Conservation (phyloP, 1,284 basidiomycete species). For the Baeospora myosura region DNA sequence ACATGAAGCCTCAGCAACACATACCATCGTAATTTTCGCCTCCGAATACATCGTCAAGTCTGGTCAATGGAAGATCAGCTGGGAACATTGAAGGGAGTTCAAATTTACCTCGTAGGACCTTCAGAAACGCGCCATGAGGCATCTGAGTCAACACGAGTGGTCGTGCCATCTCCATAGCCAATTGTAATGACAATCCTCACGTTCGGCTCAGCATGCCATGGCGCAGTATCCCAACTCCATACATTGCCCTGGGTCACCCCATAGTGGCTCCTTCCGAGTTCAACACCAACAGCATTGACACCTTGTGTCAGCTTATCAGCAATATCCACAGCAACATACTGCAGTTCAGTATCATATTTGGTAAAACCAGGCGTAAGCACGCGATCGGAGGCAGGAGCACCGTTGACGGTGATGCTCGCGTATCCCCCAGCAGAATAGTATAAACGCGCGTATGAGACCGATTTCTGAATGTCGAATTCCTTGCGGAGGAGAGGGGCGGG, state of each 20-base stretch:
- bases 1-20: background rate
- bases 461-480: slow-evolving; percentile 3
- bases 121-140: slow-evolving; percentile 18
- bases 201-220: slow-evolving; percentile 22
- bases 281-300: slow-evolving; percentile 18
- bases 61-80: no score
- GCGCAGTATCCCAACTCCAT: slow-evolving; percentile 21
- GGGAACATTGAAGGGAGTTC: no score
- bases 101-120: slow-evolving; percentile 20
- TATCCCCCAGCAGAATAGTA: slow-evolving; percentile 24
- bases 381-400: slow-evolving; percentile 18
- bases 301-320: slow-evolving; percentile 11
- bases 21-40: slow-evolving; percentile 23
- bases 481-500: background rate
- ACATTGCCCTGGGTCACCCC: slow-evolving; percentile 22
- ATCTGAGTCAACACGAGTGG: slow-evolving; percentile 14
- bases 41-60: slow-evolving; percentile 22
- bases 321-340: slow-evolving; percentile 21
- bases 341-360: slow-evolving; percentile 20
- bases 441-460: slow-evolving; percentile 18
- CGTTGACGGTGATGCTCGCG: slow-evolving; percentile 20
- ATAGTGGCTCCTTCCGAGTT: slow-evolving; percentile 22
- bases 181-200: slow-evolving; percentile 18
- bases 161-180: slow-evolving; percentile 18
- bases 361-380: slow-evolving; percentile 23